Conservation (phyloP, 2,329 filamentous ascomycete species). For the Exophiala bonariae region DNA sequence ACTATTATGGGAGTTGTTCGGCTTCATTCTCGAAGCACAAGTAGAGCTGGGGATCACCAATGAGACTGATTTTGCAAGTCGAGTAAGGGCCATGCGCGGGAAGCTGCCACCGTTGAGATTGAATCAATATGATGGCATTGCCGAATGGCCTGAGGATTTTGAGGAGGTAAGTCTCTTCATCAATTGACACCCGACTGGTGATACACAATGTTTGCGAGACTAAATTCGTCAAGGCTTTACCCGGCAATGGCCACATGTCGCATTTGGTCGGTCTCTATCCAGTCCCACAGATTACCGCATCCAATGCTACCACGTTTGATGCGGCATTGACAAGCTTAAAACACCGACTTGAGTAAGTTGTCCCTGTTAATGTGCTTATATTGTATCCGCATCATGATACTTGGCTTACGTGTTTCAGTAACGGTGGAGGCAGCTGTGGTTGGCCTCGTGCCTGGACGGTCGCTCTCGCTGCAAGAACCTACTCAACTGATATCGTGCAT, state of each 20-base stretch:
- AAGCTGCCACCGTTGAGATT: no score
- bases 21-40: constrained; percentile 28
- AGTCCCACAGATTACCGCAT: constrained; percentile 40
- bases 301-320: neutral
- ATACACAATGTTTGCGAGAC: no score
- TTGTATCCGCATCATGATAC: no score
- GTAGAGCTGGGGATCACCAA: no score
- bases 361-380: no score
- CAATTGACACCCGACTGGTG: no score
- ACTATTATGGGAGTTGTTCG: constrained; percentile 42
- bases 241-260: constrained; percentile 53
- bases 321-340: constrained; percentile 31
- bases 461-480: no score
- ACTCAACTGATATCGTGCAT: constrained; percentile 30
- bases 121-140: constrained; percentile 29
- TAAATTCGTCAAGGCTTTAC: constrained; percentile 32
- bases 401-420: no score
- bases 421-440: constrained; percentile 51
- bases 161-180: constrained; percentile 30
- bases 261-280: constrained; percentile 53
- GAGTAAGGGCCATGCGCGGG: no score
- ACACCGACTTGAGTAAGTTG: constrained; percentile 30
- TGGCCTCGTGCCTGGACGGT: constrained; percentile 53
- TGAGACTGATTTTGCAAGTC: no score
- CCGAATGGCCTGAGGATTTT: constrained; percentile 37